Percentiles rank a stretch among this genome's conserved stretches.
phyloP scores from a whole-genome alignment of 176 grass and related monocot genomes.

The Secale cereale region DNA sequence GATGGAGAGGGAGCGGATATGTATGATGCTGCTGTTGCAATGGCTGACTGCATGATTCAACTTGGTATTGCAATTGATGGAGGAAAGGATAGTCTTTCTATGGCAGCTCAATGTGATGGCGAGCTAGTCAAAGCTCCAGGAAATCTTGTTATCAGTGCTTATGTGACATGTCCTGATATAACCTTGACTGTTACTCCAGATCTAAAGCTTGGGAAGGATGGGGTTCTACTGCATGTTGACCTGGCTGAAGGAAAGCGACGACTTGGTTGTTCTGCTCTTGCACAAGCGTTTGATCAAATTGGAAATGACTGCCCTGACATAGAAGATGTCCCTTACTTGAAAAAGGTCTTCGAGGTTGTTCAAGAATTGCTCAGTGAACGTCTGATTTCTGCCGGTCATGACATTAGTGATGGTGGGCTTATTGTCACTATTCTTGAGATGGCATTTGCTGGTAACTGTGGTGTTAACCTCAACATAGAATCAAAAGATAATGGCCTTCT shows the following conservation, averaged over 20 bases:
- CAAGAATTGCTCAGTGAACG: constrained; percentile 62
- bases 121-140: constrained; percentile 90
- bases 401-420: constrained; percentile 87
- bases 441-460: constrained; percentile 91
- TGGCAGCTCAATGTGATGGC: constrained; percentile 73
- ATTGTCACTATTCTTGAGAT: constrained; percentile 82
- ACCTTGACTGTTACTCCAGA: constrained; percentile 88
- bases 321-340: constrained; percentile 76
- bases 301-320: constrained; percentile 83
- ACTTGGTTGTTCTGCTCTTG: constrained; percentile 79
- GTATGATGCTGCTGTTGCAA: constrained; percentile 81
- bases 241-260: constrained; percentile 60
- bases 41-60: constrained; percentile 87
- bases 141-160: constrained; percentile 87
- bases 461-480: constrained; percentile 64
- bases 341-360: constrained; percentile 63
- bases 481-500: constrained; percentile 47
- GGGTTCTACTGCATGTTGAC: constrained; percentile 86
- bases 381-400: constrained; percentile 83
- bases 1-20: constrained; percentile 87
- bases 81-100: constrained; percentile 95
- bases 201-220: constrained; percentile 70
- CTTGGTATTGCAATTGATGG: constrained; percentile 90
- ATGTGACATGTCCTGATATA: constrained; percentile 94
- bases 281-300: constrained; percentile 88